Evolutionary conservation across 83 land plant genomes (phyloP).

Genomic region (Thuja plicata): DNA sequence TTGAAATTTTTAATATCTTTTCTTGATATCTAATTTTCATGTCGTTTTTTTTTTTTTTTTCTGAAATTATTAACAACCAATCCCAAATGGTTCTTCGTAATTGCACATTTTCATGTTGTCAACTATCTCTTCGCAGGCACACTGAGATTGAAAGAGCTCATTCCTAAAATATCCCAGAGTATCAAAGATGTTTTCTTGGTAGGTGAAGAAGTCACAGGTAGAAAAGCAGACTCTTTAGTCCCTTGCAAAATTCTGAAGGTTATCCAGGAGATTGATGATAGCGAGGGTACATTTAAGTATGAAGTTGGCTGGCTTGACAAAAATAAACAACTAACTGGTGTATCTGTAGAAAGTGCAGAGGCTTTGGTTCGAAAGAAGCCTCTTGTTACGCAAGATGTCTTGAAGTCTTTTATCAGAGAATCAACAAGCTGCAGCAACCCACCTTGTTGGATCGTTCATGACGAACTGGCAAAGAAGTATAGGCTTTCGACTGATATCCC

Average conservation of each 20-base stretch:
- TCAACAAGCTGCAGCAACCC: constrained; percentile 72
- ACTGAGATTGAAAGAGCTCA: constrained; percentile 63
- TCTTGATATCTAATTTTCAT: background rate
- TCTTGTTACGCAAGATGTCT: constrained; percentile 61
- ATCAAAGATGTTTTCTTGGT: constrained; percentile 57
- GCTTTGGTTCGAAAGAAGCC: constrained; percentile 61
- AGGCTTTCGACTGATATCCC: constrained; percentile 62
- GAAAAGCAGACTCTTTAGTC: constrained; percentile 28
- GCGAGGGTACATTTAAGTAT: constrained; percentile 31
- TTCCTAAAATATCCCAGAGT: constrained; percentile 36
- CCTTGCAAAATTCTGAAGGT: constrained; percentile 69
- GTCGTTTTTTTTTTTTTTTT: background rate
- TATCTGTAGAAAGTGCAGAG: constrained; percentile 29
- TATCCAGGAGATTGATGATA: constrained; percentile 26
- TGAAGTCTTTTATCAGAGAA: constrained; percentile 80
- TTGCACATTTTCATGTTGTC: background rate
- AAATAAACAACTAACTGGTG: constrained; percentile 21
- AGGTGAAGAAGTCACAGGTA: constrained; percentile 63
- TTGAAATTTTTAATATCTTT: background rate
- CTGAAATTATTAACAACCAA: background rate
- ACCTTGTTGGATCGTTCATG: constrained; percentile 86
- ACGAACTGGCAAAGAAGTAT: constrained; percentile 66
- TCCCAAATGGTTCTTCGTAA: background rate
- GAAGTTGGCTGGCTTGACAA: constrained; percentile 77
- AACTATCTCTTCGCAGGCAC: constrained; percentile 46